Base-by-base conservation (phyloP, 441 rosid species). In the Gossypium lobatum region DNA sequence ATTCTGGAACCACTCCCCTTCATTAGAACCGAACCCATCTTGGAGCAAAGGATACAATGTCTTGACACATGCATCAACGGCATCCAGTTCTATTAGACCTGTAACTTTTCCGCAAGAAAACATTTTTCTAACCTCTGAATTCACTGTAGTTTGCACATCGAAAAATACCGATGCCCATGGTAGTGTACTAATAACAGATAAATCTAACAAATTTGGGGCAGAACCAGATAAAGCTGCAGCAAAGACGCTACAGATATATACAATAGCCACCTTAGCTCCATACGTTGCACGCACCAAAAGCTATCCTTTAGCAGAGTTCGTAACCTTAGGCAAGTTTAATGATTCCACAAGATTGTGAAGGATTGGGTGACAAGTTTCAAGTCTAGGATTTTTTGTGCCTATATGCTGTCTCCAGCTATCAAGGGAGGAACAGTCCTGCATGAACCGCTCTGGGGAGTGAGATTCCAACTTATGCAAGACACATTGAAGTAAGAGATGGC, bases 261-360 rank as follows among this genome's bases (percentile, higher is more conserved):
- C 66, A 31, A 96, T 90, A 71, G 82, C 83, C 73, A 90, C 97
- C 87, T 93, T 95, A 37, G 90, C 97, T 53, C 97, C 97, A 48
- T 87, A 90, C 79, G 90, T 76, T 28, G 98, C 98, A 1, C 87
- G 89, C 97, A 89, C 88, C 85, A 95, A 71, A 39, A 95, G 95
- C 84, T 95, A 89, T 7, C 95, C 99, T 79, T 91, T 89, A 21
- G 92, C 80, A 21, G 97, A 90, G 85, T 95, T 91, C 85, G 91
- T 95, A 18, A 91, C 97, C 90, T 93, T 93, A 23, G 96, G 98
- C 79, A 89, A 83, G 69, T 86, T 68, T 39, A 93, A 65, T 25
- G 96, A 85, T 52, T 75, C 81, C 70, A 78, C 86, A 72, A 95
- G 88, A 25, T 77, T 77, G 34, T 77, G 85, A 73, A 95, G 72